Evolutionary conservation across 495 filamentous ascomycete genomes (phyloP).

Genomic region (Xylaria intraflava): DNA sequence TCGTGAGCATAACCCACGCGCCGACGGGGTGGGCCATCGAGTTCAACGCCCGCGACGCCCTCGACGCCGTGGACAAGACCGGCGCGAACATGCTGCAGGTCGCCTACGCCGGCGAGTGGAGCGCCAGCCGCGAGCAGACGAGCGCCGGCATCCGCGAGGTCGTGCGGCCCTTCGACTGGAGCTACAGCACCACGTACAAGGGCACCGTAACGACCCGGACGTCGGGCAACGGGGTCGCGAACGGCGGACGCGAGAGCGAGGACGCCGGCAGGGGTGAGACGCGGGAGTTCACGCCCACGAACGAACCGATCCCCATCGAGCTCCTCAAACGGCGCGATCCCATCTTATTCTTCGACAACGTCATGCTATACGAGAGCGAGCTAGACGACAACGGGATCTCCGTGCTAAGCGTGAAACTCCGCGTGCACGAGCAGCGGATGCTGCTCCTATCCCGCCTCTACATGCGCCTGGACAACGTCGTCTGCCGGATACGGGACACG

Average conservation of each 20-base stretch:
- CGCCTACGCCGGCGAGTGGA: conserved; percentile 87
- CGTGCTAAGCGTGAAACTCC: conserved; percentile 76
- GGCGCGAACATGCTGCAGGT: conserved; percentile 82
- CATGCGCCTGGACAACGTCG: conserved; percentile 83
- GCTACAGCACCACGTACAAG: conserved; percentile 79
- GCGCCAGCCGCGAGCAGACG: conserved; percentile 72
- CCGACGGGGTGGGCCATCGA: conserved; percentile 63
- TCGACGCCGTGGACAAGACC: conserved; percentile 91
- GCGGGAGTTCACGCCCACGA: conserved; percentile 44
- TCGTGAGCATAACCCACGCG: conserved; percentile 62
- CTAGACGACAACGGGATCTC: conserved; percentile 95
- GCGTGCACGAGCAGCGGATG: conserved; percentile 84
- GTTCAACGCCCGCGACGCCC: conserved; percentile 80
- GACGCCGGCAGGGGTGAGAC: conserved; percentile 12
- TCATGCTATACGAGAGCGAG: conserved; percentile 94
- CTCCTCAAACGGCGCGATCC: conserved; percentile 75
- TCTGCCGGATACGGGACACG: conserved; percentile 83
- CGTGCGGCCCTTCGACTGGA: conserved; percentile 96
- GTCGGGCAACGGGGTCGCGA: not conserved
- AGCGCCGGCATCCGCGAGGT: conserved; percentile 88
- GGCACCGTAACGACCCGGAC: conserved; percentile 47
- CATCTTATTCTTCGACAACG: conserved; percentile 90
- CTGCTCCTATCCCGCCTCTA: conserved; percentile 84
- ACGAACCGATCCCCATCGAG: conserved; percentile 68
- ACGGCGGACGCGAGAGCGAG: not conserved